Evolutionary conservation across 768 basidiomycete species (phyloP), one percentile per base, ranked within the genome.

Genomic region (Mycena indigotica): DNA sequence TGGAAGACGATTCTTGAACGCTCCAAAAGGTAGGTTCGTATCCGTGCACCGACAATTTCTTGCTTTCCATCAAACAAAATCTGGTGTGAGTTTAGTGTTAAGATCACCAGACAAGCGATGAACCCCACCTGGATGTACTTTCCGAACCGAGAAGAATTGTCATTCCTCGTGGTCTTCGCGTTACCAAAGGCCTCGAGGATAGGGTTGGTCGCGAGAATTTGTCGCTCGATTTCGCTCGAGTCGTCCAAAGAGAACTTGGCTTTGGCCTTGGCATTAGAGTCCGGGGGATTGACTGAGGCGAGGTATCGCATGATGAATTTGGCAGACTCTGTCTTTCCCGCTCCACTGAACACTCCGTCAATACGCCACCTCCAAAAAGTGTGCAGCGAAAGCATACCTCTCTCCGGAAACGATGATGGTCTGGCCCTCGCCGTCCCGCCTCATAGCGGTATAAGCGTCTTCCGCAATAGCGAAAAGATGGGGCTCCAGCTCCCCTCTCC

Each of bases 291-390:
- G 44, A 99, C 94, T 1, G 96, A 98, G 13, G 97, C 97, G 65
- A 99, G 88, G 73, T 98, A 99, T 57, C 97, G 87, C 87, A 99
- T 96, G 73, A 99, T 99, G 77, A 95, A 95, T 78, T 99, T 98
- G 51, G 97, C 96, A 52, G 94, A 96, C 75, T 98, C 97, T 0
- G 97, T 99, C 80, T 99, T 99, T 55, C 97, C 97, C 53, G 97
- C 97, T 75, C 97, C 97, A 83, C 95, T 97, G 54, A n/a, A 66
- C 16, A 49, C 39, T 16, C 58, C 57, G 45, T n/a, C 56, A 39
- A 48, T 68, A 32, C 68, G 63, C 32, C 51, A 45, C 45, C 28
- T 12, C 53, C 38, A 21, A 57, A 58, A 63, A 67, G 40, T 58
- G 64, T 67, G 40, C 46, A 54, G 25, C 41, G 53, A 52, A 19